Base-by-base conservation (phyloP, 1,139 yeast species). In the Williopsis jadinii region DNA sequence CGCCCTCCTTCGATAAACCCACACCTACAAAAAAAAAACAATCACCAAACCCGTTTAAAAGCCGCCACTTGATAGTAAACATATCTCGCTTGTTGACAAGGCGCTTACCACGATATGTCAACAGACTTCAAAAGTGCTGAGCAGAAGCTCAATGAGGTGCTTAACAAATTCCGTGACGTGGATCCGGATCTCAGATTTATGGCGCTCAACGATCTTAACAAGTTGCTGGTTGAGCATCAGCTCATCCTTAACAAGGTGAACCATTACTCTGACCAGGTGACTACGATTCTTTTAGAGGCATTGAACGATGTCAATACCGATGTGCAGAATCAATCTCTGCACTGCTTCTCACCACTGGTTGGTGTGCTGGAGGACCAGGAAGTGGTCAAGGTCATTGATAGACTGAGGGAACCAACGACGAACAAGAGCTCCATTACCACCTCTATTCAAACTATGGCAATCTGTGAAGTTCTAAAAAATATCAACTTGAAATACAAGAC, bases 131-230 rank as follows among this genome's bases (percentile, higher is more conserved):
- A 70, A 66, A 49, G 63, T 54, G 56, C 57, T 38, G 63, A 73
- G 63, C 63, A 74, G 63, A 60, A 79, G 77, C 64, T 76, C 69
- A 63, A 77, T 68, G 64, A 80, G 74, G 63, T 76, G 75, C 60
- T 73, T 67, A 62, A 65, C 62, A 69, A 71, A 70, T 76, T 80
- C 15, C 66, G 67, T 40, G 84, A 79, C 51, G 81, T 82, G 24
- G 96, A 87, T 54, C 84, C 94, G 3, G 96, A 87, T 58, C 68
- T 84, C 51, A 70, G 95, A 56, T 86, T 80, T 62, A 87, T 87
- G 96, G 95, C 92, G 3, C 67, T 86, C 47, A 84, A 77, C 52
- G 96, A 87, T 56, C 70, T 86, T 52, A 77, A 75, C 52, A 75
- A 73, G 54, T 66, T 66, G 46, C 70, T 64, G 43, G 47, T 68